Evolutionary conservation across 2,329 filamentous ascomycete genomes (phyloP).

Genomic region (Paradendryphiella salina): DNA sequence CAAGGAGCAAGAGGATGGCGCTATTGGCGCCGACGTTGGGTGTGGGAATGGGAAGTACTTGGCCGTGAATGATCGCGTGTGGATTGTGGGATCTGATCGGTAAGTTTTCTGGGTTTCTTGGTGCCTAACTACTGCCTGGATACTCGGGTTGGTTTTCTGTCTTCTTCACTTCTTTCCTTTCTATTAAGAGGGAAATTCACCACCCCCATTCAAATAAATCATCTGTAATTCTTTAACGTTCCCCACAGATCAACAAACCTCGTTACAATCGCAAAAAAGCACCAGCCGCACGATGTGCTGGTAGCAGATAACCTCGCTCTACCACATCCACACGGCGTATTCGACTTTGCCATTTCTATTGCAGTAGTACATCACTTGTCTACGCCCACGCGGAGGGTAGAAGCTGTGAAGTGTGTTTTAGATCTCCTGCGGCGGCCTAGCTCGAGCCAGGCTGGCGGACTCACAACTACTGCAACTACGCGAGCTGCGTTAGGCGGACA

Average conservation of each 20-base stretch:
- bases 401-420: slow-evolving; percentile 73
- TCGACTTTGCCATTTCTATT: slow-evolving; percentile 92
- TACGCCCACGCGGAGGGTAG: slow-evolving; percentile 70
- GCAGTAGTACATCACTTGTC: slow-evolving; percentile 94
- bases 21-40: slow-evolving; percentile 85
- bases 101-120: slow-evolving; percentile 53
- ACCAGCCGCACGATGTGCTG: slow-evolving; percentile 66
- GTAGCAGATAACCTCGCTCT: slow-evolving; percentile 84
- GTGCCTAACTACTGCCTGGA: no score
- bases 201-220: no score
- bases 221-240: not conserved
- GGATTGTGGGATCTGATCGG: slow-evolving; percentile 83
- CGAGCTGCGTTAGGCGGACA: slow-evolving; percentile 54
- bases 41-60: slow-evolving; percentile 98
- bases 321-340: slow-evolving; percentile 68
- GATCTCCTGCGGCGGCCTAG: slow-evolving; percentile 57
- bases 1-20: slow-evolving; percentile 64
- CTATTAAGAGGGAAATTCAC: no score
- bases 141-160: not conserved
- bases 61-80: slow-evolving; percentile 67
- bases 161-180: not conserved
- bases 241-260: slow-evolving; percentile 60
- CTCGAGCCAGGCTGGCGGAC: not conserved
- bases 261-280: slow-evolving; percentile 57
- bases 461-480: slow-evolving; percentile 3